phyloP scores from a whole-genome alignment of 164 flowering plant species.

The Stephania cephalantha region DNA sequence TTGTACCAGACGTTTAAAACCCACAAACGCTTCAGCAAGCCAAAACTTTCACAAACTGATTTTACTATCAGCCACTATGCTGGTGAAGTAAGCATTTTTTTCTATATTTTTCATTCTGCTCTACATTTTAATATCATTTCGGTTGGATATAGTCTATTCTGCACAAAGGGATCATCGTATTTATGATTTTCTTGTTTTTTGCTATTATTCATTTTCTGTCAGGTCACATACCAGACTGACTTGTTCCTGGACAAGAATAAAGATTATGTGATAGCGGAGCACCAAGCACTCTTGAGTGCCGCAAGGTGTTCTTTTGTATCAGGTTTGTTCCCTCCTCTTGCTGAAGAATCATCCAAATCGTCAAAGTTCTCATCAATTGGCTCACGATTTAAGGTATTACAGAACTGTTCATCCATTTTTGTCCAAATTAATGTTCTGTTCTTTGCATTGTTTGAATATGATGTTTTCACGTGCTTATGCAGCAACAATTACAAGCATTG shows the following conservation, averaged over 20 bases:
- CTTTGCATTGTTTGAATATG: slow-evolving; percentile 6
- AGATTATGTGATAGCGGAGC: slow-evolving; percentile 98
- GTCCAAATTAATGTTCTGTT: not conserved
- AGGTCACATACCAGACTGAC: slow-evolving; percentile 98
- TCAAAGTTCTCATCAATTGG: slow-evolving; percentile 98
- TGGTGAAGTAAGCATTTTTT: slow-evolving; percentile 75
- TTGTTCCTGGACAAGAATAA: slow-evolving; percentile 96
- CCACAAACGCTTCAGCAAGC: slow-evolving; percentile 90
- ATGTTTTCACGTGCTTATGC: slow-evolving; percentile 18
- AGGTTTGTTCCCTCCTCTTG: slow-evolving; percentile 61
- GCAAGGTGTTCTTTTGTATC: slow-evolving; percentile 79
- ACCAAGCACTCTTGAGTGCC: slow-evolving; percentile 82
- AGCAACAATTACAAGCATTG: slow-evolving; percentile 92
- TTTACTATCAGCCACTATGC: slow-evolving; percentile 96
- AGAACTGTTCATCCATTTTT: slow-evolving; percentile 1
- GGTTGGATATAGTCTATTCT: not conserved
- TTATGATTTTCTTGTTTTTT: not conserved
- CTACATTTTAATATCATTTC: not conserved
- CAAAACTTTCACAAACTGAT: slow-evolving; percentile 85
- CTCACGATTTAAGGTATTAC: slow-evolving; percentile 80
- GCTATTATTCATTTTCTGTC: slow-evolving; percentile 16
- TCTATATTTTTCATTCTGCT: not conserved
- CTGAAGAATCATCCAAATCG: slow-evolving; percentile 79
- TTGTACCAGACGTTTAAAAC: slow-evolving; percentile 81
- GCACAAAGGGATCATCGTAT: not conserved